Conservation (phyloP, 306 rosid genomes). For the Senna siamea region DNA sequence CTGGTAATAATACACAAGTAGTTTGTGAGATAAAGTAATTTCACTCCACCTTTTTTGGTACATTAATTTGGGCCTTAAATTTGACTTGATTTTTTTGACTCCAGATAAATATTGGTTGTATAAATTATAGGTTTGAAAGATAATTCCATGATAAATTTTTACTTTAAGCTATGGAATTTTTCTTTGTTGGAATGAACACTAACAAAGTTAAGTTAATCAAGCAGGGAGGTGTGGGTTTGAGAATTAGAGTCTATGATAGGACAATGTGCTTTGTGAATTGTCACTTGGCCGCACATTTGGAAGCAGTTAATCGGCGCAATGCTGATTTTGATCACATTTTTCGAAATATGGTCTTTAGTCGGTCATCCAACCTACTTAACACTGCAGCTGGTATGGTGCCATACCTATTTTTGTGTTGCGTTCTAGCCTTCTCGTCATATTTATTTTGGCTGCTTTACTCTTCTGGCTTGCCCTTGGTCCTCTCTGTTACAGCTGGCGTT, state of each 20-base stretch:
- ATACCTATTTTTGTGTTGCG: constrained; percentile 84
- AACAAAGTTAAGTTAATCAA: constrained; percentile 42
- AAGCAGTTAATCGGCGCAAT: constrained; percentile 94
- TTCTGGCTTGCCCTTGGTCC: constrained; percentile 91
- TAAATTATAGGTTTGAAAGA: constrained; percentile 6
- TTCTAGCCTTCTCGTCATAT: constrained; percentile 90
- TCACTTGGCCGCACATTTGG: constrained; percentile 99
- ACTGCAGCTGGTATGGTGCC: constrained; percentile 91
- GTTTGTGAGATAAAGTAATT: background rate
- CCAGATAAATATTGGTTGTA: constrained; percentile 18
- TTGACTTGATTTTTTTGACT: constrained; percentile 4
- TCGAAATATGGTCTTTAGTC: constrained; percentile 89
- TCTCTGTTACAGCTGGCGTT: constrained; percentile 93
- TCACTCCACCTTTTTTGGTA: background rate
- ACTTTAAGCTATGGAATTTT: constrained; percentile 17
- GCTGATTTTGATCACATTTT: constrained; percentile 97
- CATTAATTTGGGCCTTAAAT: constrained; percentile 7
- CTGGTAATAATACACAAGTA: background rate
- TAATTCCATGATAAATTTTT: constrained; percentile 15
- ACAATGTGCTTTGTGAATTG: constrained; percentile 99
- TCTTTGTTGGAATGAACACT: constrained; percentile 37
- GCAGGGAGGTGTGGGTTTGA: constrained; percentile 99
- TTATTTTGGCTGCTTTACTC: constrained; percentile 95
- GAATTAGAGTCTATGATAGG: constrained; percentile 93
- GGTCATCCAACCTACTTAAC: constrained; percentile 80